Base-by-base conservation (phyloP, 2,329 filamentous ascomycete genomes). In the Ilyonectria destructans region DNA sequence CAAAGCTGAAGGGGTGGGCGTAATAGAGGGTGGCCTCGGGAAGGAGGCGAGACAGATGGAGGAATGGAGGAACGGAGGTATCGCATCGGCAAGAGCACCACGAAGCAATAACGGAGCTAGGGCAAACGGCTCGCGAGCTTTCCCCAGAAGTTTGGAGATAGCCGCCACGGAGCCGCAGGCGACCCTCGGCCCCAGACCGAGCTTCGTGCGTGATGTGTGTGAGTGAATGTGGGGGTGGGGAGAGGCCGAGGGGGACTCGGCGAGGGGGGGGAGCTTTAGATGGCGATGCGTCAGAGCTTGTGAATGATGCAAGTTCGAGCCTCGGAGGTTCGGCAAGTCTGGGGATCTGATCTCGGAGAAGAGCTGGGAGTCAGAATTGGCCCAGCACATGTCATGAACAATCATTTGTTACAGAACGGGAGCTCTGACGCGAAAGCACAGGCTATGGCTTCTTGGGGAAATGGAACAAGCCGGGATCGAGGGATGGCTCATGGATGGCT, bases 171-270 rank as follows among this genome's bases (percentile, higher is more conserved):
- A 75, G 69, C 71, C 73, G 69, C 68, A 70, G 48, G 45, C 58
- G 56, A 46, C 57, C 43, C 73, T 75, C 73, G 73, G 73, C 67
- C 61, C 68, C 67, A 73, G 73, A 71, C 73, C 73, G 73, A 48
- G 3, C 43, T 40, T 55, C 33, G 21, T n/a, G 19, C n/a, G 26
- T 17, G 31, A 26, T 33, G 40, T 15, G 52, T 21, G 26, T 6
- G 23, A 55, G 33, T 13, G 52, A 37, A 21, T 26, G 52, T 56
- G 52, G n/a, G 35, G 9, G 54, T 57, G 54, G 19, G 33, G 49
- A 52, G 26, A 33, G 49, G 49, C 26, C 26, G 26, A 26, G 26
- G 26, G 26, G 21, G 21, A 23, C 21, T 23, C 21, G 21, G 21
- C 21, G 21, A 33, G n/a, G 17, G 48, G 48, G n/a, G n/a, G 23